Base-by-base conservation (phyloP, 208 protist genomes). In the Acanthamoeba triangularis region DNA sequence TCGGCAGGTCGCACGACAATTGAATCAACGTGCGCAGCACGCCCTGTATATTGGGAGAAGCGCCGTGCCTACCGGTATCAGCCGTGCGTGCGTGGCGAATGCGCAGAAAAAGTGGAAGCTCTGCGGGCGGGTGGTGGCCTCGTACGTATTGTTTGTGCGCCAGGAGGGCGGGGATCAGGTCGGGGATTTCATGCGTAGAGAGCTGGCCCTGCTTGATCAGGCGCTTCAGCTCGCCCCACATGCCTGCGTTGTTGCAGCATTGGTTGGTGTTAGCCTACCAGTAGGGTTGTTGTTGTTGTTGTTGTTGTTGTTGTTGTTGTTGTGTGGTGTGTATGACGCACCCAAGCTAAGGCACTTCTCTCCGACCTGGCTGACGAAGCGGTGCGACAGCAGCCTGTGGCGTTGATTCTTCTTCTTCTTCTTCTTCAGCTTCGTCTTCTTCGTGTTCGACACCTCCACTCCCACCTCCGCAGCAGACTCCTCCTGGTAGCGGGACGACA, bases 121-220 rank as follows among this genome's bases (percentile, higher is more conserved):
- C 18, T 23, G 25, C 25, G 35, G 37, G 69, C 18, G 30, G 20
- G 59, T 13, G 25, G 28, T 41, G 67, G 28, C 8, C 1, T 6
- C 35, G 28, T 84, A 84, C 74, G 74, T n/a, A 84, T 84, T 84
- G 8, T 3, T 33, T 23, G 8, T 84, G 7, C 4, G 35, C 44
- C 13, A 84, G 74, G 25, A 84, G 74, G 20, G 41, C 11, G 13
- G 41, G 1, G 28, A 84, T 52, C 41, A 84, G 41, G 44, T 84
- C 74, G 41, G 74, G 74, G 74, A 84, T 13, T 6, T 84, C 41
- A 2, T 84, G 41, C n/a, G 74, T 56, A 8, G 74, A 84, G 28
- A 84, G 35, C 74, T 84, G 74, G 74, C 74, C 74, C 44, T 13
- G 41, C 74, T n/a, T 25, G 74, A 84, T 11, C 16, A 84, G 74